These are phyloP conservation scores for Boletus edulis DNA, from an alignment of 768 basidiomycete species.

Conservation along the genomic window DNA sequence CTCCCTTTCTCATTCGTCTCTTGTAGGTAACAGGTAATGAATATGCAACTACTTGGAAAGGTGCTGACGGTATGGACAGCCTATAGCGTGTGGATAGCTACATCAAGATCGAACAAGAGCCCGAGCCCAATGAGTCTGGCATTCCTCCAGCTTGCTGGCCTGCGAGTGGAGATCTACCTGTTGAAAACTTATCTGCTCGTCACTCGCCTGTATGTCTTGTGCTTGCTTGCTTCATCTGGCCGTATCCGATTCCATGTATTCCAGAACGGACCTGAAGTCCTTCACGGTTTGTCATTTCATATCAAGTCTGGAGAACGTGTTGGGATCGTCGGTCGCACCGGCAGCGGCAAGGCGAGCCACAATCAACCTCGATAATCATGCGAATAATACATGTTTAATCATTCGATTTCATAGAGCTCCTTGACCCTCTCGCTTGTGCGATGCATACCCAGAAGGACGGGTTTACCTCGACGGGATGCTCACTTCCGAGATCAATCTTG, in stretches of 20 bases:
- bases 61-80: neutral
- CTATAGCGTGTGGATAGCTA: neutral
- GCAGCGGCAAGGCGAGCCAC: neutral
- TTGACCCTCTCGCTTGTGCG: neutral
- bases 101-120: neutral
- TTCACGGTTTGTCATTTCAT: neutral
- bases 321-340: neutral
- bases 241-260: neutral
- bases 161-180: neutral
- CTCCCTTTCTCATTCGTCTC: too few relatives aligned
- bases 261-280: neutral
- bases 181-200: constrained; percentile 6
- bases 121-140: neutral
- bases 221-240: neutral
- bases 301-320: neutral
- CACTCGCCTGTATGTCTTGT: neutral
- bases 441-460: neutral
- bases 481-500: neutral
- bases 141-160: neutral
- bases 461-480: neutral
- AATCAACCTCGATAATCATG: too few relatives aligned
- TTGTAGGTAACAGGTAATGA: neutral
- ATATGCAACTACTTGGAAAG: too few relatives aligned
- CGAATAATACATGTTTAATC: neutral
- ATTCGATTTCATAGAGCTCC: neutral